Percentiles rank a stretch among this genome's conserved stretches.
Conservation (phyloP, 345 rosid species). For the Orychophragmus violaceus region DNA sequence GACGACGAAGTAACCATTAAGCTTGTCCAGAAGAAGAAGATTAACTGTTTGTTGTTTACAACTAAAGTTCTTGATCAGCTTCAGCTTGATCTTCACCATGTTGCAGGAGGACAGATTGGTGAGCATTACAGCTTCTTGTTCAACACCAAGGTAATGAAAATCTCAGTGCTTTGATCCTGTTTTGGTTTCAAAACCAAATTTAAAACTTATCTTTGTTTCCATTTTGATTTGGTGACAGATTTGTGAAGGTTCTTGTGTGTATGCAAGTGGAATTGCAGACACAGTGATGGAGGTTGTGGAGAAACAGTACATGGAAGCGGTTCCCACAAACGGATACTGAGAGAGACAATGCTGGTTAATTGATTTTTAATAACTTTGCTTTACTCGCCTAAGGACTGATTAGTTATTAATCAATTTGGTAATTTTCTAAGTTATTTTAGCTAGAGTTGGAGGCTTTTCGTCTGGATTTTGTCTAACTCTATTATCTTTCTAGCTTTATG, state of each 20-base stretch:
- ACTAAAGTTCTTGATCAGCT: conserved; percentile 74
- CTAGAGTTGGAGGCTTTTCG: background rate
- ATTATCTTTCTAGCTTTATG: conserved; percentile 8
- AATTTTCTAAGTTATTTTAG: background rate
- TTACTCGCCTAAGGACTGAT: conserved; percentile 5
- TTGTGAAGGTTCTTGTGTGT: conserved; percentile 32
- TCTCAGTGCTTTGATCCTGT: background rate
- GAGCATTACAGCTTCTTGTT: conserved; percentile 69
- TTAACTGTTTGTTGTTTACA: conserved; percentile 57
- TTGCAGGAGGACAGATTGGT: conserved; percentile 77
- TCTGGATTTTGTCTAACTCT: conserved; percentile 23
- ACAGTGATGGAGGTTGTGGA: conserved; percentile 69
- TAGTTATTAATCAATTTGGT: conserved; percentile 4
- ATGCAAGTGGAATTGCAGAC: conserved; percentile 74
- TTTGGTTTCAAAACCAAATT: background rate
- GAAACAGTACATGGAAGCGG: conserved; percentile 45
- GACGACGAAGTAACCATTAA: conserved; percentile 79
- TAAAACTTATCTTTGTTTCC: background rate
- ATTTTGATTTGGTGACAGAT: conserved; percentile 18
- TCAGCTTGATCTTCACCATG: conserved; percentile 67
- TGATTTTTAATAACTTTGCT: conserved; percentile 1
- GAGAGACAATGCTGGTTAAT: background rate
- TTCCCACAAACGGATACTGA: conserved; percentile 33
- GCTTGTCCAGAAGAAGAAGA: conserved; percentile 69
- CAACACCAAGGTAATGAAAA: conserved; percentile 59